Conservation (phyloP, 306 rosid species). For the Notholithocarpus densiflorus region DNA sequence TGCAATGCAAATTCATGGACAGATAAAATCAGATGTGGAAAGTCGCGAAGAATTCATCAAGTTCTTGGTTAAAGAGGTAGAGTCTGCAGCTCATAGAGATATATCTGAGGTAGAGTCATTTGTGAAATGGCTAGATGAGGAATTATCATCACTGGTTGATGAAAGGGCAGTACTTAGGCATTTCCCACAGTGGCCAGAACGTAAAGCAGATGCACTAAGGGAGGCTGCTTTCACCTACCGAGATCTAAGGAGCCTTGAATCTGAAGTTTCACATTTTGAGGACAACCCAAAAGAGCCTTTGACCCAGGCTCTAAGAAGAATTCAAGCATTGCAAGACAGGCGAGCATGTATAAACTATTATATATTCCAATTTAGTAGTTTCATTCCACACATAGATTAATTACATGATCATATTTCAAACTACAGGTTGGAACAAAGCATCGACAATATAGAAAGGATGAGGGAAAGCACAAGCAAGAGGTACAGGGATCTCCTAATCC, state of each 20-base stretch:
- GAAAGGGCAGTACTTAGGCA: slow-evolving; percentile 84
- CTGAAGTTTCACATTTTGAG: slow-evolving; percentile 49
- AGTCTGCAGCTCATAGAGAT: slow-evolving; percentile 41
- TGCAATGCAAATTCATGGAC: slow-evolving; percentile 21
- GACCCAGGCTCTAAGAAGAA: slow-evolving; percentile 53
- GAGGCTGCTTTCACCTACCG: slow-evolving; percentile 82
- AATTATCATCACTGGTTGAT: slow-evolving; percentile 71
- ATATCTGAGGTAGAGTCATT: slow-evolving; percentile 72
- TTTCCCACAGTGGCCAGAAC: slow-evolving; percentile 89
- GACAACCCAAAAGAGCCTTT: slow-evolving; percentile 65
- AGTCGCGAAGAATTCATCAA: slow-evolving; percentile 68
- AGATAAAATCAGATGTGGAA: slow-evolving; percentile 86
- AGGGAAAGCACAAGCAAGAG: slow-evolving; percentile 67
- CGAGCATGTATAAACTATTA: slow-evolving; percentile 59
- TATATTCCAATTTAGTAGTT: not conserved
- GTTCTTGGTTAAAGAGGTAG: slow-evolving; percentile 61
- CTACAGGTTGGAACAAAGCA: slow-evolving; percentile 76
- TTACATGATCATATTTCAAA: slow-evolving; percentile 4
- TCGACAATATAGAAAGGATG: slow-evolving; percentile 58
- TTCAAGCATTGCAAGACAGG: slow-evolving; percentile 95
- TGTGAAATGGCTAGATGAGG: slow-evolving; percentile 75
- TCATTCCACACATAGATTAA: slow-evolving; percentile 2
- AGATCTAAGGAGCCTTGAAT: slow-evolving; percentile 68
- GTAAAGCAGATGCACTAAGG: slow-evolving; percentile 74
- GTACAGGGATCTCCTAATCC: slow-evolving; percentile 71